Base-by-base conservation (phyloP, 495 filamentous ascomycete species). In the Penicillium psychrofluorescens region DNA sequence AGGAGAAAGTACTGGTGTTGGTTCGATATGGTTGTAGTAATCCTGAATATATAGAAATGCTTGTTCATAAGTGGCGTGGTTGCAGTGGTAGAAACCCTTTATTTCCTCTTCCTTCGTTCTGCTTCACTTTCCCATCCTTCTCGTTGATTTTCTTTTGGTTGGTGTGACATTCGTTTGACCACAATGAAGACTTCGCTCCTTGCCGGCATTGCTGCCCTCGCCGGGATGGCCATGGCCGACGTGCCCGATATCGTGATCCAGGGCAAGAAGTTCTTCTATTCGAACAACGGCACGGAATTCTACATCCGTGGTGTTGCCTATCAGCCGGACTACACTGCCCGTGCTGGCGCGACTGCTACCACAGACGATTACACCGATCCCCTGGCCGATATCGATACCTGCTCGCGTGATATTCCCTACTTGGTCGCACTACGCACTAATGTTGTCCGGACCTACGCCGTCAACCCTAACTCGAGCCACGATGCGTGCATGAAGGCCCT, bases 281-380 rank as follows among this genome's bases (percentile, higher is more conserved):
- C 80, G 55, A 80, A 74, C 54, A 84, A 84, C 60, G 81, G 81
- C 47, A 83, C 79, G 11, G 83, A 98, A 70, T 98, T 98, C 75
- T 84, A 62, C 64, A 90, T 98, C 48, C 85, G 81, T 53, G 92
- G 92, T 59, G 77, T 98, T 44, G 94, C 94, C 37, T 98, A 98
- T 67, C 94, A 84, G 64, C 70, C 59, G 54, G 71, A 80, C 67
- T 76, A 74, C 48, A 68, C 72, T 40, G 55, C 59, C 38, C 16
- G 52, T 41, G 76, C 70, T 44, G 70, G 74, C 35, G 52, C 59
- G 22, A 56, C 56, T 44, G 40, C 55, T 37, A 44, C 38, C 35
- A 56, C 52, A 41, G 45, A 29, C 35, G 49, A 61, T 47, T 85
- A 80, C 63, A 68, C 51, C 33, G 81, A 85, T 53, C 91, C 94